Evolutionary conservation across 2,329 filamentous ascomycete species (phyloP).

Genomic region (Endothia cerciana): DNA sequence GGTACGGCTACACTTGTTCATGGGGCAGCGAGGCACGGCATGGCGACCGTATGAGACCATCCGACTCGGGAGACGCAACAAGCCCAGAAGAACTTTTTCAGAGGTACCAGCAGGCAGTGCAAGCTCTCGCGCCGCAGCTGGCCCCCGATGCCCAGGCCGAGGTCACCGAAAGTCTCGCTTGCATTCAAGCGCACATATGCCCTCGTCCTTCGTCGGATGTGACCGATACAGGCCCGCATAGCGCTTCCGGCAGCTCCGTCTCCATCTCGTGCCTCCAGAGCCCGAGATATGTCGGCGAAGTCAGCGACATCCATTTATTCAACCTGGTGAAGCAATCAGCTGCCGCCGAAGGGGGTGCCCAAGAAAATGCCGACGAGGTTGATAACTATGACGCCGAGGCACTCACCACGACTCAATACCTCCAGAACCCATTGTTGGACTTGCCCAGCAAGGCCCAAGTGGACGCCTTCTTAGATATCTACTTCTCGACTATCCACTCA

Average conservation of each 20-base stretch:
- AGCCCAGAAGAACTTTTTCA: not conserved
- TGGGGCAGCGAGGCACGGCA: slow-evolving; percentile 3
- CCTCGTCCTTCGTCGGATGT: not conserved
- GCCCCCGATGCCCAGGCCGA: slow-evolving; percentile 5
- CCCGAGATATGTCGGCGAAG: slow-evolving; percentile 42
- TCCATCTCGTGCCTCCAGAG: slow-evolving; percentile 12
- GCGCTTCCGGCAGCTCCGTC: slow-evolving; percentile 1
- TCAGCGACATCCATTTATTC: slow-evolving; percentile 44
- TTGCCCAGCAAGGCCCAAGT: not conserved
- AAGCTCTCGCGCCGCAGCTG: slow-evolving; percentile 5
- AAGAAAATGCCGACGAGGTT: slow-evolving; percentile 26
- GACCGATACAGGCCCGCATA: not conserved
- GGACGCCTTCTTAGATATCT: not conserved
- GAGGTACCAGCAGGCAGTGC: slow-evolving; percentile 8
- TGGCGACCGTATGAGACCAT: not conserved
- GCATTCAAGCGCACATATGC: slow-evolving; percentile 3
- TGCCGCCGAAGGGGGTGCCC: not conserved
- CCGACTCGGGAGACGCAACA: not conserved
- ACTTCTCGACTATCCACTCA: not conserved
- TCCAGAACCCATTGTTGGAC: not conserved
- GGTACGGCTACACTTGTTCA: slow-evolving; percentile 33
- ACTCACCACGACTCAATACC: not conserved
- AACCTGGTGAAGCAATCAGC: slow-evolving; percentile 37
- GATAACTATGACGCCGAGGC: slow-evolving; percentile 35
- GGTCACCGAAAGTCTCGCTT: slow-evolving; percentile 8